Percentiles rank a stretch among this genome's conserved stretches.
These are phyloP conservation scores for Mucor piriformis DNA, from an alignment of 371 early-diverging fungal genomes.

Conservation along the genomic window DNA sequence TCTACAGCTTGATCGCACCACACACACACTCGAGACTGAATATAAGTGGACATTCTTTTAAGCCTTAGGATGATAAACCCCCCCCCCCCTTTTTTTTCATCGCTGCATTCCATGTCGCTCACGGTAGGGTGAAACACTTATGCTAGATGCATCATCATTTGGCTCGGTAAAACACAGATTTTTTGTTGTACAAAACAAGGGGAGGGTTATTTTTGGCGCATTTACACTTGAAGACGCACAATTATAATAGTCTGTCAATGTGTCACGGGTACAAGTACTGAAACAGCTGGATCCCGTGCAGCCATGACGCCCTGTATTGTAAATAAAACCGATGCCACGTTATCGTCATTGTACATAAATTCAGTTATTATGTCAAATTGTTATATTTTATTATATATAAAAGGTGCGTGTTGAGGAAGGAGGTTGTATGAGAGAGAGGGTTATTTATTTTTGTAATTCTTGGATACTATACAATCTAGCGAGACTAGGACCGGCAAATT, in stretches of 20 bases:
- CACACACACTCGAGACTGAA: too few relatives aligned
- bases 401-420: not conserved
- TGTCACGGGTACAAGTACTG: not conserved
- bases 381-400: not conserved
- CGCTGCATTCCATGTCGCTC: not conserved
- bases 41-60: too few relatives aligned
- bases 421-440: not conserved
- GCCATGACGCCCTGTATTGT: not conserved
- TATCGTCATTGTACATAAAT: slow-evolving; percentile 15
- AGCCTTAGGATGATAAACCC: too few relatives aligned
- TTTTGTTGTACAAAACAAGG: too few relatives aligned
- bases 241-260: not conserved
- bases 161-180: too few relatives aligned
- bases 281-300: not conserved
- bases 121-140: too few relatives aligned
- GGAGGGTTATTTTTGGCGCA: too few relatives aligned
- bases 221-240: too few relatives aligned
- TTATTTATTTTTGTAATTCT: slow-evolving; percentile 72
- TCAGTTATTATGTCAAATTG: slow-evolving; percentile 9
- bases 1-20: too few relatives aligned
- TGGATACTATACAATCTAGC: slow-evolving; percentile 80
- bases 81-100: too few relatives aligned
- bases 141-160: too few relatives aligned
- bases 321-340: not conserved
- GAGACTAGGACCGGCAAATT: slow-evolving; percentile 88